Percentiles rank a stretch among this genome's conserved stretches.
Evolutionary conservation across 345 rosid species (phyloP).

Genomic region (Salix caprea): DNA sequence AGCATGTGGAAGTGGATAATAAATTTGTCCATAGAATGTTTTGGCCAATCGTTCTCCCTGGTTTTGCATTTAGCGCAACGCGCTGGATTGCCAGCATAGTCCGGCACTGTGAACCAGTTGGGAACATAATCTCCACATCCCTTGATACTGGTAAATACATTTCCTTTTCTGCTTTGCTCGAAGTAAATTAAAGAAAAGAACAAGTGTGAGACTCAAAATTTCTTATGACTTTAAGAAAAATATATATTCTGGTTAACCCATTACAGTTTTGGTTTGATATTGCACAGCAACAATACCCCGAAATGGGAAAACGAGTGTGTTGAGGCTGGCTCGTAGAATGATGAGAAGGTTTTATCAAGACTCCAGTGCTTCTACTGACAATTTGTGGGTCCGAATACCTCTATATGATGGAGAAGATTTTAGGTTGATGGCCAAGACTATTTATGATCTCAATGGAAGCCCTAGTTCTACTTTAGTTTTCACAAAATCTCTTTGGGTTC

Average conservation of each 20-base stretch:
- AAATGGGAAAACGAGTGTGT: conserved; percentile 28
- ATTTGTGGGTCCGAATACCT: conserved; percentile 34
- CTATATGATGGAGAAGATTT: conserved; percentile 20
- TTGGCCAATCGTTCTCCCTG: conserved; percentile 28
- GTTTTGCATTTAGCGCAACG: conserved; percentile 43
- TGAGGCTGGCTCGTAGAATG: conserved; percentile 42
- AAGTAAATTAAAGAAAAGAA: background rate
- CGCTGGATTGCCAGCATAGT: conserved; percentile 44
- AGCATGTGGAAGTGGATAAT: conserved; percentile 46
- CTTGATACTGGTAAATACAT: conserved; percentile 12
- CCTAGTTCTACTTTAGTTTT: conserved; percentile 20
- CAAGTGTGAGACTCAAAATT: background rate
- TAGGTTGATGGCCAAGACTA: conserved; percentile 19
- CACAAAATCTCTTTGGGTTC: conserved; percentile 32
- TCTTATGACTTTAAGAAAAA: background rate
- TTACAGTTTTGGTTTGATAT: background rate
- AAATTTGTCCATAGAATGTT: conserved; percentile 24
- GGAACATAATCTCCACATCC: conserved; percentile 8
- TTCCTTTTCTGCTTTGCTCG: background rate
- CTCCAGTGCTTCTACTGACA: conserved; percentile 7
- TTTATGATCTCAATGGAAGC: background rate
- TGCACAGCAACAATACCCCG: conserved; percentile 7
- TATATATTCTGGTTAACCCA: too few relatives aligned
- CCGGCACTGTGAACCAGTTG: conserved; percentile 29
- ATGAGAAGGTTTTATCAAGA: conserved; percentile 27